A percentile compares a stretch with the other conserved stretches of the same genome.
Conservation (phyloP, 2,329 filamentous ascomycete species). For the Xylariaceae sp. region DNA sequence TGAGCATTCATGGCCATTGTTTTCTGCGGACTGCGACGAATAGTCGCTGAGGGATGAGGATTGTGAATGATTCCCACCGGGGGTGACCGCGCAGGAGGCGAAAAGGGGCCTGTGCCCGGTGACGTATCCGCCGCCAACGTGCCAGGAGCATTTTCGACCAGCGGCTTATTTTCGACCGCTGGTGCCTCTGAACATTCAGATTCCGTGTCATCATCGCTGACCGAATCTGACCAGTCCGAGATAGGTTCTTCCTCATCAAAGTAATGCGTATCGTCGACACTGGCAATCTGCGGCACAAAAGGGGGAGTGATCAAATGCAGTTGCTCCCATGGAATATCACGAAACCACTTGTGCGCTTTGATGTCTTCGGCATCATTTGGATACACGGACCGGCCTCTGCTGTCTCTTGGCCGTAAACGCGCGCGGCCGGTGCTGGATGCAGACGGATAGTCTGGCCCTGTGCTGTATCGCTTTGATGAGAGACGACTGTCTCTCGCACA, state of each 20-base stretch:
- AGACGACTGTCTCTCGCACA: constrained; percentile 70
- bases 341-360: constrained; percentile 83
- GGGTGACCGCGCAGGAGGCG: background rate
- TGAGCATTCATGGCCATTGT: constrained; percentile 29
- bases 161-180: constrained; percentile 15
- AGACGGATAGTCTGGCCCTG: constrained; percentile 20
- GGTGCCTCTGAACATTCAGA: constrained; percentile 21
- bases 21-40: constrained; percentile 25
- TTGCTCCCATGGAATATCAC: constrained; percentile 68
- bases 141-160: background rate
- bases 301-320: constrained; percentile 68
- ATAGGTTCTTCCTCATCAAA: constrained; percentile 80
- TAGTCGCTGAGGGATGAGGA: constrained; percentile 11
- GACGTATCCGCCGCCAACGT: background rate
- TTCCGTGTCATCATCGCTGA: constrained; percentile 25
- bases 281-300: constrained; percentile 68
- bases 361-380: constrained; percentile 83
- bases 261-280: constrained; percentile 73
- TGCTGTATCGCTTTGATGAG: constrained; percentile 71
- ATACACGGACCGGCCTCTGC: constrained; percentile 61
- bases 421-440: constrained; percentile 28
- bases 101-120: background rate
- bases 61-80: background rate
- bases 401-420: constrained; percentile 27
- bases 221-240: constrained; percentile 53